These are phyloP conservation scores for Escovopsis sp. DNA, from an alignment of 2,329 filamentous ascomycete genomes.

Conservation along the genomic window DNA sequence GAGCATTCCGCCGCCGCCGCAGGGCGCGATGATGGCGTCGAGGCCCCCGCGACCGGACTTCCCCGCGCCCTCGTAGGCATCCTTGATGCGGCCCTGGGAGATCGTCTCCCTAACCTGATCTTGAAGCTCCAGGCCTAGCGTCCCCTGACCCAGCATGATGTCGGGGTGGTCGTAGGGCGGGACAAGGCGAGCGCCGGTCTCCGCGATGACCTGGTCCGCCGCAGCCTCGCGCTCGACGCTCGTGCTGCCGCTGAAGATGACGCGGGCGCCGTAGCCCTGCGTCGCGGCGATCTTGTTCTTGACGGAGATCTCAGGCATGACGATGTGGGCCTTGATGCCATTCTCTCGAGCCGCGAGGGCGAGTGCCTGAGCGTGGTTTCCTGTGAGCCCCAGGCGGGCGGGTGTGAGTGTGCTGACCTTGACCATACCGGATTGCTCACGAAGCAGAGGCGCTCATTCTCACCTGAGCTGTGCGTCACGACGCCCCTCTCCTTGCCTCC, in stretches of 20 bases:
- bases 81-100: conserved; percentile 10
- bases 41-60: conserved; percentile 20
- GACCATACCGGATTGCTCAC: no score
- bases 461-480: conserved; percentile 81
- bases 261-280: conserved; percentile 56
- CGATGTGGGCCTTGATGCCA: conserved; percentile 66
- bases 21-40: conserved; percentile 65
- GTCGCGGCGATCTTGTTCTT: conserved; percentile 82
- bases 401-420: background rate
- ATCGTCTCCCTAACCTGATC: conserved; percentile 50
- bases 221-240: conserved; percentile 67
- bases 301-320: conserved; percentile 80
- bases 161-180: conserved; percentile 89
- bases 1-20: conserved; percentile 80
- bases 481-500: conserved; percentile 54
- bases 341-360: conserved; percentile 67
- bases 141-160: conserved; percentile 90
- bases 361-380: conserved; percentile 90
- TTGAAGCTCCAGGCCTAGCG: conserved; percentile 68
- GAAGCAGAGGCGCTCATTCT: conserved; percentile 6
- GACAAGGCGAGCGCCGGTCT: conserved; percentile 65
- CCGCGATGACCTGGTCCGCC: conserved; percentile 49
- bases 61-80: conserved; percentile 2
- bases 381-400: conserved; percentile 25
- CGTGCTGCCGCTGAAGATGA: conserved; percentile 74